Base-by-base conservation (phyloP, 2,329 filamentous ascomycete genomes). In the Diaporthe sp. region DNA sequence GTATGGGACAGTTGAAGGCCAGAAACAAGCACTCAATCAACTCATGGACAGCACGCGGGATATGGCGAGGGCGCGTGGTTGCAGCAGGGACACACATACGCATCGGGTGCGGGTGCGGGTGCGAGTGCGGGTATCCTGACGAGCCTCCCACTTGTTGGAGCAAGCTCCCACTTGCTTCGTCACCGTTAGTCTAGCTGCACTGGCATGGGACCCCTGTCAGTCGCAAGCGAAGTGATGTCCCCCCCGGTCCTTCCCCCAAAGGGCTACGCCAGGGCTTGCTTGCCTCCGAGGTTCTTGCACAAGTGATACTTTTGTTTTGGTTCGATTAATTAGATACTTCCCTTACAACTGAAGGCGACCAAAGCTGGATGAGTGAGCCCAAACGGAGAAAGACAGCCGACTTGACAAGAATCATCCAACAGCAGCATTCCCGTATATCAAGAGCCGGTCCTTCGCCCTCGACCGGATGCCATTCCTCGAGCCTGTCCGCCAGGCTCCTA, bases 131-230 rank as follows among this genome's bases (percentile, higher is more conserved):
- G 30, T 66, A 66, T 39, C 63, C 32, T 9, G 63, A 12, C 59
- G 39, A 63, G 59, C 59, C 59, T 63, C 59, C 59, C 59, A 63
- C 59, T 39, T 63, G 8, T 25, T 63, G 8, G 2, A 30, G 37
- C n/a, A 25, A 63, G 59, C 59, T 63, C 39, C 59, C 39, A 22
- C 39, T 5, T 63, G 58, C 58, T 65, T 25, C 61, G 61, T 66
- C 61, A 50, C 44, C 61, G 61, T 66, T 27, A 51, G 61, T 35
- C 44, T 50, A 50, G 44, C 44, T n/a, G 44, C 44, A 44, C 13
- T 44, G 17, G 32, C 32, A 39, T 61, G 58, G 58, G n/a, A 30
- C 58, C 42, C 42, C 42, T 47, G 42, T 47, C 42, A 13, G 37
- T 10, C 15, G 37, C 37, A 39, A 39, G 37, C 37, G 37, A 39